A percentile compares a stretch with the other conserved stretches of the same genome.
phyloP scores from a whole-genome alignment of 2,329 filamentous ascomycete species.

The Penicillium olsonii region DNA sequence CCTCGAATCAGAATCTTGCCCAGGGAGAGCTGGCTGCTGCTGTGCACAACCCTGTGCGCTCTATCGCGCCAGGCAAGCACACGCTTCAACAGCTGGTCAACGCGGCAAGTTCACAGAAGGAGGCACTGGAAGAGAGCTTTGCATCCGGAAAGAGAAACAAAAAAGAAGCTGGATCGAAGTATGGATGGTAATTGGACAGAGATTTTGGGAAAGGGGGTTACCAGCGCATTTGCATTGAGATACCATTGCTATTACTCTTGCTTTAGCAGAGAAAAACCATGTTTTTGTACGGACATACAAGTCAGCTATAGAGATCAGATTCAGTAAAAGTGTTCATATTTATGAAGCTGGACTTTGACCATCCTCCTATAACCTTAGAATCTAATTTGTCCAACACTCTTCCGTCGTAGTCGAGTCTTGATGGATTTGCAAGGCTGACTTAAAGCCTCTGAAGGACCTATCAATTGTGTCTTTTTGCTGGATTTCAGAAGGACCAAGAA shows the following conservation, averaged over 20 bases:
- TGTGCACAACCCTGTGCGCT: constrained; percentile 77
- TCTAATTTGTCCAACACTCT: too few relatives aligned
- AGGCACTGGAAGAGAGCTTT: constrained; percentile 90
- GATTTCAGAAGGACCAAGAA: neutral
- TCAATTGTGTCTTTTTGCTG: too few relatives aligned
- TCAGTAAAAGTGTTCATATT: neutral
- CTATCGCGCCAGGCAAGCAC: constrained; percentile 85
- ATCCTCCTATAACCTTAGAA: too few relatives aligned
- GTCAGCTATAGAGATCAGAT: neutral
- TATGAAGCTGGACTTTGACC: too few relatives aligned
- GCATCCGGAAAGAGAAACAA: constrained; percentile 76
- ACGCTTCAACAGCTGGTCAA: constrained; percentile 84
- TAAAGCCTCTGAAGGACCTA: too few relatives aligned
- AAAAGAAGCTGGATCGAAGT: constrained; percentile 76
- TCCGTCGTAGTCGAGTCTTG: too few relatives aligned
- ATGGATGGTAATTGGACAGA: constrained; percentile 76
- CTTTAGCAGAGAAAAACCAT: neutral
- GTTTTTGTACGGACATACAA: neutral
- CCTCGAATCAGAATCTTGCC: constrained; percentile 77
- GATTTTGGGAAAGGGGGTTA: too few relatives aligned
- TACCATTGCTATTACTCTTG: constrained; percentile 8
- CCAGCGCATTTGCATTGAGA: constrained; percentile 12
- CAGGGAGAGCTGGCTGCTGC: constrained; percentile 49
- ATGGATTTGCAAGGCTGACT: too few relatives aligned
- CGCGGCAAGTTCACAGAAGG: constrained; percentile 77